These are phyloP conservation scores for Venustampulla echinocandica DNA, from an alignment of 495 filamentous ascomycete genomes.

Conservation along the genomic window DNA sequence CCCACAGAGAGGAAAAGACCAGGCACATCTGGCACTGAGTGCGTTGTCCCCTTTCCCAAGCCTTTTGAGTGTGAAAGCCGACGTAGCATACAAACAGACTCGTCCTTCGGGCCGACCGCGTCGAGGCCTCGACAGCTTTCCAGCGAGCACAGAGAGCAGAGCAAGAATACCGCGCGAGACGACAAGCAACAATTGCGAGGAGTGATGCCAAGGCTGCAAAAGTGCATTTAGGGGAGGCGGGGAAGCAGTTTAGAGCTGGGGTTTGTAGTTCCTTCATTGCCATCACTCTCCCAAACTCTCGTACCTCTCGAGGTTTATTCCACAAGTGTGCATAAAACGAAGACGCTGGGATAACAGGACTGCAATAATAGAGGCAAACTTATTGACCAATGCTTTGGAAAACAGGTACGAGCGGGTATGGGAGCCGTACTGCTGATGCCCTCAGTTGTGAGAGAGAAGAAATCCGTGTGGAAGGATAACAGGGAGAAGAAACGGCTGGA, in stretches of 20 bases:
- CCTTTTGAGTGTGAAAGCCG: no score
- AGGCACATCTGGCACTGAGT: constrained; percentile 14
- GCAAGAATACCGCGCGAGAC: constrained; percentile 11
- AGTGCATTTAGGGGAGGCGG: constrained; percentile 1
- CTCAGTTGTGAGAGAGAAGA: constrained; percentile 13
- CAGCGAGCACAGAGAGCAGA: constrained; percentile 14
- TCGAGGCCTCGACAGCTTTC: constrained; percentile 14
- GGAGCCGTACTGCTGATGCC: no score
- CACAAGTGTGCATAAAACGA: no score
- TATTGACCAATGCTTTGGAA: no score
- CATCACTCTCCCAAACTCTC: neutral
- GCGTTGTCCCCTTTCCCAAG: neutral
- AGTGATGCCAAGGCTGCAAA: constrained; percentile 10
- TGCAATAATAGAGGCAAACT: no score
- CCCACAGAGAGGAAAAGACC: constrained; percentile 1
- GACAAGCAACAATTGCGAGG: constrained; percentile 8
- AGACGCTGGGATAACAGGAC: no score
- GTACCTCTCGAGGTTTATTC: no score
- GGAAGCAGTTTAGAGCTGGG: constrained; percentile 6
- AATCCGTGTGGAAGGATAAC: constrained; percentile 4
- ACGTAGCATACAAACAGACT: no score
- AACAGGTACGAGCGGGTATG: no score
- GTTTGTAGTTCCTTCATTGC: neutral
- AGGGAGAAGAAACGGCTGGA: constrained; percentile 9
- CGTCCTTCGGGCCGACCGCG: constrained; percentile 7